phyloP scores from a whole-genome alignment of 2,329 filamentous ascomycete species.

The Colletotrichum viniferum region DNA sequence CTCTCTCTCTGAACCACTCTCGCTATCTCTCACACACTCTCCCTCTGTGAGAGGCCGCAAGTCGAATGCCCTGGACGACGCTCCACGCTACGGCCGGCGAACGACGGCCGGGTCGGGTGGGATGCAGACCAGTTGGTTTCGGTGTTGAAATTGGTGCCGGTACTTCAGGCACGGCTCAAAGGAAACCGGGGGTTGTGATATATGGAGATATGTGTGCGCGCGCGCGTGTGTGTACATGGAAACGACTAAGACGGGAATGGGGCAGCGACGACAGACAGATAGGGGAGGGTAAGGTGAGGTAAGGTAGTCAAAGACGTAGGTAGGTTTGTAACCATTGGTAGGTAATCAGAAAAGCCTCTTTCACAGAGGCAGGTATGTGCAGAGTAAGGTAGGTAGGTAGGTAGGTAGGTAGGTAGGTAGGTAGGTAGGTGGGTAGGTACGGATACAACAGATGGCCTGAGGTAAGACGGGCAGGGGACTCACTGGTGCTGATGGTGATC shows the following conservation, averaged over 20 bases:
- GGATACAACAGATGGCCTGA: neutral
- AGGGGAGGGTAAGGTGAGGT: neutral
- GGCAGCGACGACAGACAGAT: neutral
- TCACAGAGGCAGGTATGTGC: neutral
- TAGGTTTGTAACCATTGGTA: too few species aligned
- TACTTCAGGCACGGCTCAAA: neutral
- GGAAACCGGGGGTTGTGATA: neutral
- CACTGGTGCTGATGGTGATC: neutral
- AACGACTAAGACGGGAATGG: neutral
- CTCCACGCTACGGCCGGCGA: neutral
- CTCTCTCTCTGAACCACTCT: neutral
- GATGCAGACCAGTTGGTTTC: neutral
- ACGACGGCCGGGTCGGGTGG: neutral
- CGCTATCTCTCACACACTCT: neutral
- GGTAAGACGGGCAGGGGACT: neutral
- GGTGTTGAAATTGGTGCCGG: neutral
- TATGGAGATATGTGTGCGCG: neutral
- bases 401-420: too few species aligned
- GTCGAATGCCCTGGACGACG: neutral
- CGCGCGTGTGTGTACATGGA: neutral
- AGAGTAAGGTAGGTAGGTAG: neutral
- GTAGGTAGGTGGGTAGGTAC: neutral
- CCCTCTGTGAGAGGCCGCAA: neutral
- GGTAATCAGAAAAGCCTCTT: neutral
- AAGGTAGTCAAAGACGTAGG: neutral